Percentiles rank a stretch among this genome's conserved stretches.
These are phyloP conservation scores for Pythium rishiriense DNA, from an alignment of 352 stramenopile genomes.

Conservation along the genomic window DNA sequence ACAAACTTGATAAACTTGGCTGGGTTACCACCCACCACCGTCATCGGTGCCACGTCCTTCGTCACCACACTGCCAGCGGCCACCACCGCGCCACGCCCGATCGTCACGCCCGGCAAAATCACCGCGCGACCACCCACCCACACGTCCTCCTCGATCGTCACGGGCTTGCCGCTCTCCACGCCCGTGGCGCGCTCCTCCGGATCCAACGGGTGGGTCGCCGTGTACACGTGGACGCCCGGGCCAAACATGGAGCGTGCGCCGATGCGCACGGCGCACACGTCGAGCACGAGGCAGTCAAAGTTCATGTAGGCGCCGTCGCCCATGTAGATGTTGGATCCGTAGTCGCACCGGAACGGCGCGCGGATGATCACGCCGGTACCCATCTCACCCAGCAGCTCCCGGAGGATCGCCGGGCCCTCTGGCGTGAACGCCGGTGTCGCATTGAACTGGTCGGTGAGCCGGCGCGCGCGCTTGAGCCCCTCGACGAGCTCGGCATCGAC, in stretches of 20 bases:
- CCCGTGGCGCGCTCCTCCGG: slow-evolving; percentile 38
- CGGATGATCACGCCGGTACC: slow-evolving; percentile 62
- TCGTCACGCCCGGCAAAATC: slow-evolving; percentile 66
- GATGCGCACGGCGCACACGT: slow-evolving; percentile 79
- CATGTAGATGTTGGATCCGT: slow-evolving; percentile 82
- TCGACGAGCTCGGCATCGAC: slow-evolving; percentile 32
- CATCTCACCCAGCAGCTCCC: slow-evolving; percentile 41
- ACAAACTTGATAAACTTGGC: slow-evolving; percentile 68
- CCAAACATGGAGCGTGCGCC: slow-evolving; percentile 70
- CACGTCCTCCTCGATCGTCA: slow-evolving; percentile 81
- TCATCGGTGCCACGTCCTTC: slow-evolving; percentile 65
- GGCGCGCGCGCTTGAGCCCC: slow-evolving; percentile 25
- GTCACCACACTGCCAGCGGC: slow-evolving; percentile 82
- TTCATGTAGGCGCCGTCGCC: slow-evolving; percentile 85
- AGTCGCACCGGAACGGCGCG: slow-evolving; percentile 87
- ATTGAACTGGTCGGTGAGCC: slow-evolving; percentile 47
- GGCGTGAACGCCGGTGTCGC: slow-evolving; percentile 24
- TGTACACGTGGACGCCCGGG: slow-evolving; percentile 77
- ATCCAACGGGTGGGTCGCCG: slow-evolving; percentile 76
- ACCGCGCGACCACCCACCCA: slow-evolving; percentile 83
- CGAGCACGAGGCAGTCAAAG: slow-evolving; percentile 86
- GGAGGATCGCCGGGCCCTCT: slow-evolving; percentile 27
- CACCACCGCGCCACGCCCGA: slow-evolving; percentile 64
- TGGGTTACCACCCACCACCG: slow-evolving; percentile 71
- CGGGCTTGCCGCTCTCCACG: slow-evolving; percentile 56